Conservation (phyloP, 768 basidiomycete genomes). For the Holtermanniella nyarrowii region DNA sequence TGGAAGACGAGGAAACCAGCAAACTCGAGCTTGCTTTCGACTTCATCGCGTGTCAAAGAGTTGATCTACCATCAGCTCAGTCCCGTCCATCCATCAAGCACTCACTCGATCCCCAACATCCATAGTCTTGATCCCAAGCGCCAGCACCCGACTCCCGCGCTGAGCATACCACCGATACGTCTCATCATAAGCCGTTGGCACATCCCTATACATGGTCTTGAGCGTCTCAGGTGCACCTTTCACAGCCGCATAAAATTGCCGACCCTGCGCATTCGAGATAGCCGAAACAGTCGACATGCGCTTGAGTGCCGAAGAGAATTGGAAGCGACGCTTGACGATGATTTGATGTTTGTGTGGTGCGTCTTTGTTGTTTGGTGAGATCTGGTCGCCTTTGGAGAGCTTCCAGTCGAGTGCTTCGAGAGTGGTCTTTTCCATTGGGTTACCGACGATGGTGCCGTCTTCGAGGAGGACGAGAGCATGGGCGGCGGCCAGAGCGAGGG, state of each 20-base stretch:
- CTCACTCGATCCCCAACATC: slow-evolving; percentile 70
- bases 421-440: slow-evolving; percentile 98
- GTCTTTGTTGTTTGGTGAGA: slow-evolving; percentile 50
- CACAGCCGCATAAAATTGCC: slow-evolving; percentile 49
- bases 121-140: slow-evolving; percentile 78
- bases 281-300: slow-evolving; percentile 83
- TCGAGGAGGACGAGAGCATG: slow-evolving; percentile 91
- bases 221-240: slow-evolving; percentile 98
- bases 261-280: slow-evolving; percentile 22
- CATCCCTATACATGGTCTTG: slow-evolving; percentile 63
- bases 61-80: slow-evolving; percentile 57
- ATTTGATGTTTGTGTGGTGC: slow-evolving; percentile 48
- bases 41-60: slow-evolving; percentile 66
- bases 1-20: slow-evolving; percentile 99
- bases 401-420: slow-evolving; percentile 85
- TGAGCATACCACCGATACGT: slow-evolving; percentile 92
- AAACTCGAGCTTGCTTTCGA: slow-evolving; percentile 69
- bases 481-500: slow-evolving; percentile 78
- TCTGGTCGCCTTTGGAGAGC: slow-evolving; percentile 55
- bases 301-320: slow-evolving; percentile 94
- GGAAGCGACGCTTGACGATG: slow-evolving; percentile 79
- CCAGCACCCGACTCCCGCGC: slow-evolving; percentile 84
- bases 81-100: slow-evolving; percentile 1
- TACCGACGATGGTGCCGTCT: slow-evolving; percentile 86
- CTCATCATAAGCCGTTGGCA: slow-evolving; percentile 78